phyloP scores from a whole-genome alignment of 2,329 filamentous ascomycete species.

The Colletotrichum gloeosporioides region DNA sequence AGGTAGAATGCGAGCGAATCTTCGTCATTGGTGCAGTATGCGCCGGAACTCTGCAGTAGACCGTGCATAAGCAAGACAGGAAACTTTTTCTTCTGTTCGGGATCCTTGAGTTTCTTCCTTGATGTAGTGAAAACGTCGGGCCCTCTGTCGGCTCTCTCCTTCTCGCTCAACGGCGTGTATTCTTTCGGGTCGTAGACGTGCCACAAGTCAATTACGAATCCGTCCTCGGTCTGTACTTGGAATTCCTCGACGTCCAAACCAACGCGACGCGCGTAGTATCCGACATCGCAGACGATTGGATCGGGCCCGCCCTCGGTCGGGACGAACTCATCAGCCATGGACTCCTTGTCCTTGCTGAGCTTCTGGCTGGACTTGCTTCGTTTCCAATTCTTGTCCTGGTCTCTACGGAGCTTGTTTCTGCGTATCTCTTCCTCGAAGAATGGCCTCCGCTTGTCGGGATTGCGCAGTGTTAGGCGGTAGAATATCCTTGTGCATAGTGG shows the following conservation, averaged over 20 bases:
- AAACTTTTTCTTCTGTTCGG: conserved; percentile 65
- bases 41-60: conserved; percentile 84
- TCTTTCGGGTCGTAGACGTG: conserved; percentile 87
- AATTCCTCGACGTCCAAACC: conserved; percentile 86
- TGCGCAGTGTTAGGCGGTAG: conserved; percentile 59
- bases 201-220: conserved; percentile 88
- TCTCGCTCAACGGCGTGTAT: conserved; percentile 57
- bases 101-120: conserved; percentile 40
- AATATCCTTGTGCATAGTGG: conserved; percentile 52
- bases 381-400: conserved; percentile 69
- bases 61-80: conserved; percentile 89
- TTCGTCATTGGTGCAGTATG: conserved; percentile 90
- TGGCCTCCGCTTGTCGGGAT: conserved; percentile 66
- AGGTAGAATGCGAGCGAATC: conserved; percentile 90
- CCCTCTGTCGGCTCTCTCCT: conserved; percentile 58
- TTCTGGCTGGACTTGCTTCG: conserved; percentile 41
- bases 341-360: conserved; percentile 46
- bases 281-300: conserved; percentile 77
- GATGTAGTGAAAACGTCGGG: conserved; percentile 66
- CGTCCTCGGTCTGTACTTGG: conserved; percentile 90
- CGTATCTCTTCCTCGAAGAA: conserved; percentile 77
- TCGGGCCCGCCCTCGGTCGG: conserved; percentile 84
- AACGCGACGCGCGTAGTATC: conserved; percentile 86
- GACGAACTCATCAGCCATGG: conserved; percentile 61
- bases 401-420: conserved; percentile 59